Percentiles rank a stretch among this genome's conserved stretches.
Conservation (phyloP, 805 yeast species). For the Lachancea dasiensis region DNA sequence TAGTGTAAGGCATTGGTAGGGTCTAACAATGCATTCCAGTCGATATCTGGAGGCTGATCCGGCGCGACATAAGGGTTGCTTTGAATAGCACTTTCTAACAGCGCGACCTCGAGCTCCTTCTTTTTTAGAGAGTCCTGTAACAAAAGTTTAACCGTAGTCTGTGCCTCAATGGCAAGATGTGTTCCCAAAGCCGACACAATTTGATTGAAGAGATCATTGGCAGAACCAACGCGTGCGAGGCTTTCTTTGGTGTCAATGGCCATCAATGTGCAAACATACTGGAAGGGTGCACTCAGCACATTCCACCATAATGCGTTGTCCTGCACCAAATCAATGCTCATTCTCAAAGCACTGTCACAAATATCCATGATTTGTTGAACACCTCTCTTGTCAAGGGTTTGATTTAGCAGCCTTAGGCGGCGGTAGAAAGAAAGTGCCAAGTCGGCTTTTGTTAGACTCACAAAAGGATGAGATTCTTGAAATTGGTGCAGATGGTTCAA, state of each 20-base stretch:
- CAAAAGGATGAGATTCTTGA: constrained; percentile 10
- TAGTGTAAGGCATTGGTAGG: constrained; percentile 10
- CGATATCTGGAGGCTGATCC: constrained; percentile 5
- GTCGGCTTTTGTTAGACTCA: constrained; percentile 11
- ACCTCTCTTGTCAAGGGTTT: constrained; percentile 8
- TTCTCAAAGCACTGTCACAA: constrained; percentile 9
- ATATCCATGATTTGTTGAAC: constrained; percentile 10
- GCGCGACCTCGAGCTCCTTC: constrained; percentile 9
- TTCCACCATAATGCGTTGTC: constrained; percentile 13
- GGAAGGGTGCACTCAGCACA: constrained; percentile 13
- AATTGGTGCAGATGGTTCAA: constrained; percentile 4
- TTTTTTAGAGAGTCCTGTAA: constrained; percentile 13
- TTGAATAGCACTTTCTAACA: constrained; percentile 9
- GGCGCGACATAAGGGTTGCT: constrained; percentile 2
- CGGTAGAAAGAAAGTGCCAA: constrained; percentile 12
- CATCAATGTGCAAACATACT: constrained; percentile 13
- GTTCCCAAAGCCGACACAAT: constrained; percentile 9
- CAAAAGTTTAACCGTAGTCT: constrained; percentile 11
- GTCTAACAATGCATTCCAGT: constrained; percentile 13
- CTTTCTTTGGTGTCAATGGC: constrained; percentile 14
- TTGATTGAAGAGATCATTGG: constrained; percentile 7
- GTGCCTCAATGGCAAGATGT: constrained; percentile 11
- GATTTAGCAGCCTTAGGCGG: constrained; percentile 11
- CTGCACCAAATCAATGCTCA: constrained; percentile 9
- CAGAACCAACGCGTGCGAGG: constrained; percentile 9